phyloP scores from a whole-genome alignment of 2,329 filamentous ascomycete genomes.

The Meredithiella fracta region DNA sequence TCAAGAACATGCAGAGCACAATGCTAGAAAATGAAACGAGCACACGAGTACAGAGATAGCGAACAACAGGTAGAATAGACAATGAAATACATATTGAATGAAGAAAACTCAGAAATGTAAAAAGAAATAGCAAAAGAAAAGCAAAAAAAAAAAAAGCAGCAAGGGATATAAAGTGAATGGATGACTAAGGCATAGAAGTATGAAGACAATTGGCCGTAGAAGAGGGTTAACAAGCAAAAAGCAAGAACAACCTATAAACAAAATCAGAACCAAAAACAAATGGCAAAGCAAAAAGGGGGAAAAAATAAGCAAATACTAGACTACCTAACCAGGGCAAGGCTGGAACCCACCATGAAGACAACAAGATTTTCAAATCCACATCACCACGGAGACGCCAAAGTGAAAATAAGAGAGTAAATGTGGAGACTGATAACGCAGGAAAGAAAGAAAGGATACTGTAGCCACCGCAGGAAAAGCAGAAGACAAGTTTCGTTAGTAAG shows the following conservation, averaged over 20 bases:
- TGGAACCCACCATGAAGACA: neutral
- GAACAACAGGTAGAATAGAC: neutral
- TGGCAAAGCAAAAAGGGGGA: neutral
- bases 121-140: neutral
- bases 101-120: neutral
- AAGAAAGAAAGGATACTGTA: constrained; percentile 1
- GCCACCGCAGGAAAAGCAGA: neutral
- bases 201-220: constrained; percentile 13
- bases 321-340: neutral
- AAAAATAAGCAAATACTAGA: neutral
- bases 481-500: neutral
- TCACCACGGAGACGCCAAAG: neutral
- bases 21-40: neutral
- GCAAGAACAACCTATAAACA: constrained; percentile 1
- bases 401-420: neutral
- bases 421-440: neutral
- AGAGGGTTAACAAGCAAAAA: constrained; percentile 1
- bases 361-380: neutral
- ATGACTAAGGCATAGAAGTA: constrained; percentile 9
- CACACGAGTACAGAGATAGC: constrained; percentile 4
- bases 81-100: constrained; percentile 3
- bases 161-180: constrained; percentile 14
- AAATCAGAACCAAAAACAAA: neutral
- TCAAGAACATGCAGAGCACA: neutral
- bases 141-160: constrained; percentile 11